phyloP scores from a whole-genome alignment of 2,329 filamentous ascomycete species.

The Ascosphaera apis region DNA sequence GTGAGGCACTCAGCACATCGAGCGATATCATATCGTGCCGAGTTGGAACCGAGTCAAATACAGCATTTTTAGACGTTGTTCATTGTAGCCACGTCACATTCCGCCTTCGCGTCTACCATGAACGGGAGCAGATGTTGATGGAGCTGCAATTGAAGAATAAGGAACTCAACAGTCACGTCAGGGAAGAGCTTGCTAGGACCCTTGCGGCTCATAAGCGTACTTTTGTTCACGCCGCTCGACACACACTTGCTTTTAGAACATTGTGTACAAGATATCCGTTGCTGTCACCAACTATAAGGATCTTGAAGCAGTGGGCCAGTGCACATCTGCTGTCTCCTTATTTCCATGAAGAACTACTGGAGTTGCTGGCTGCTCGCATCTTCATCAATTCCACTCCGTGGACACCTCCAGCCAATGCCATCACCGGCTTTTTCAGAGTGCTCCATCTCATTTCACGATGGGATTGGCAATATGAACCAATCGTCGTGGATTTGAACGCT shows the following conservation, averaged over 20 bases:
- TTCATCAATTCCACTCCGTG: slow-evolving; percentile 72
- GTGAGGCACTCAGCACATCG: slow-evolving; percentile 42
- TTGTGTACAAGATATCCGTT: slow-evolving; percentile 60
- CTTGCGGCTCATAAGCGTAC: slow-evolving; percentile 48
- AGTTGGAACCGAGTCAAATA: slow-evolving; percentile 66
- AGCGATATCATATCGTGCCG: slow-evolving; percentile 40
- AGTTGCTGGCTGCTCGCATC: slow-evolving; percentile 53
- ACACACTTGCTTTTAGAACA: slow-evolving; percentile 60
- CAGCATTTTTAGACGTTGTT: slow-evolving; percentile 59
- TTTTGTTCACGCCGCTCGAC: slow-evolving; percentile 49
- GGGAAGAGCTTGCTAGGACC: slow-evolving; percentile 45
- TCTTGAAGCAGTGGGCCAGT: slow-evolving; percentile 77
- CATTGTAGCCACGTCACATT: slow-evolving; percentile 53
- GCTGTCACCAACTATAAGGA: slow-evolving; percentile 58
- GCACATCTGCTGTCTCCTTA: slow-evolving; percentile 58
- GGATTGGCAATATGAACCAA: slow-evolving; percentile 72
- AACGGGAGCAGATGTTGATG: slow-evolving; percentile 61
- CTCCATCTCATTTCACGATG: slow-evolving; percentile 61
- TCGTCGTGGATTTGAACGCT: slow-evolving; percentile 51
- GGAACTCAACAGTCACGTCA: slow-evolving; percentile 36
- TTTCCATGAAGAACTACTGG: slow-evolving; percentile 57
- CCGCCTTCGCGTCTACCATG: slow-evolving; percentile 69
- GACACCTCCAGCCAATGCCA: slow-evolving; percentile 49
- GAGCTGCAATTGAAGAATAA: slow-evolving; percentile 60
- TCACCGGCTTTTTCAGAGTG: slow-evolving; percentile 60